Base-by-base conservation (phyloP, 345 rosid genomes). In the Populus pruinosa region DNA sequence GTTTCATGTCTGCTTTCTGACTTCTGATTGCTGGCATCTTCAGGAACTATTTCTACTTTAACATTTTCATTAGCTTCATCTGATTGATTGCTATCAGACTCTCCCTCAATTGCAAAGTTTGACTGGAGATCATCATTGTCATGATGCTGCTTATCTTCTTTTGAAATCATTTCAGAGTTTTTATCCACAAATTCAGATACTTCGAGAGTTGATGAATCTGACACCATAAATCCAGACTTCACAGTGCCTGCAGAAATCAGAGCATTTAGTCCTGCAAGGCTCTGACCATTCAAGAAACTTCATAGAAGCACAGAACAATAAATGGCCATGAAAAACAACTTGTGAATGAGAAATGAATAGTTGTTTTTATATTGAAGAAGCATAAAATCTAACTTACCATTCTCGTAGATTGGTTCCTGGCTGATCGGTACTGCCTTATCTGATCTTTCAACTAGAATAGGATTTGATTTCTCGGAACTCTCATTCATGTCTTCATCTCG, bases 321-420 rank as follows among this genome's bases (percentile, higher is more conserved):
- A 35, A 20, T 7, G 11, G 16, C 12, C 5, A 16, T 53, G 8
- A 41, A 55, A 6, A 23, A 6, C 39, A 1, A 47, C 12, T 8
- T n/a, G 65, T 7, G 2, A 38, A 27, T 33, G 21, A 71, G 39
- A 11, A 66, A 44, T 41, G 31, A n/a, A 21, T 5, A 10, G 8
- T 17, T n/a, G 61, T 9, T 47, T 39, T 20, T 21, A 29, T 9
- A 59, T 3, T 1, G 43, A 11, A 67, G 21, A 29, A 25, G 55
- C 76, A 35, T 73, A 56, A 21, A 56, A 21, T 56, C 62, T n/a
- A n/a, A 23, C n/a, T 56, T 56, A 87, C 90, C 86, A 16, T 74
- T 83, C 62, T 50, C 56, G 35, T 69, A 72, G 71, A 61, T 44
- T 27, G 31, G 27, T 38, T 62, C 75, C 47, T 56, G 36, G 56